These are phyloP conservation scores for Hanseniaspora lachancei DNA, from an alignment of 805 yeast genomes.

Conservation along the genomic window DNA sequence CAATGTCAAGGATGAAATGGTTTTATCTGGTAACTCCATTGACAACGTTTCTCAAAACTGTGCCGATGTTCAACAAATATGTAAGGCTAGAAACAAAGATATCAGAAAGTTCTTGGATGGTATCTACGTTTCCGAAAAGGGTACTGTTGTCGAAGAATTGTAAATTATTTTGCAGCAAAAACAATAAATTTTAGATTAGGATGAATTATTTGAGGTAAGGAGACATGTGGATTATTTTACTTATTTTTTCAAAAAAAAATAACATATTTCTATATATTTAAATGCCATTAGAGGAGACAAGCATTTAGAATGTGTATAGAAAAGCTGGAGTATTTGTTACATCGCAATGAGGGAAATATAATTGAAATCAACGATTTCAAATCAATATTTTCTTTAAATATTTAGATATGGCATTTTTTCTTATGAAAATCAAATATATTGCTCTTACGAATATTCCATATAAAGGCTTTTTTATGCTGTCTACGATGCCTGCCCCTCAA, in stretches of 20 bases:
- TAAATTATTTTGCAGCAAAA: constrained; percentile 17
- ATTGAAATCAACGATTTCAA: background rate
- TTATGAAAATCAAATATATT: background rate
- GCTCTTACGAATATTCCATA: constrained; percentile 9
- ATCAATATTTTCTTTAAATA: background rate
- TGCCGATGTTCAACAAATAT: constrained; percentile 95
- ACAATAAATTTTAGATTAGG: constrained; percentile 3
- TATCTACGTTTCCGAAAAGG: constrained; percentile 96
- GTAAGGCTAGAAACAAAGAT: constrained; percentile 99
- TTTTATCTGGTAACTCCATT: constrained; percentile 86
- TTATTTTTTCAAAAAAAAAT: background rate
- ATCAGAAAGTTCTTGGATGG: constrained; percentile 99
- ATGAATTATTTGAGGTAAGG: background rate
- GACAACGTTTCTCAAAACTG: constrained; percentile 97
- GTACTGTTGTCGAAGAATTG: constrained; percentile 61
- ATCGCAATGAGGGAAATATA: background rate
- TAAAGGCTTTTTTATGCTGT: constrained; percentile 1
- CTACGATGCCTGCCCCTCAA: background rate
- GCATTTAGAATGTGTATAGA: constrained; percentile 1
- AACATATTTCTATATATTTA: constrained; percentile 6
- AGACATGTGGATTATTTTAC: background rate
- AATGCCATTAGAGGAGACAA: constrained; percentile 2
- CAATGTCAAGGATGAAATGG: constrained; percentile 85
- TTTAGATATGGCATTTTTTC: constrained; percentile 5
- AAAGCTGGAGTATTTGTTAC: constrained; percentile 8